Evolutionary conservation across 2,329 filamentous ascomycete species (phyloP).

Genomic region (Fusarium gaditjirri): DNA sequence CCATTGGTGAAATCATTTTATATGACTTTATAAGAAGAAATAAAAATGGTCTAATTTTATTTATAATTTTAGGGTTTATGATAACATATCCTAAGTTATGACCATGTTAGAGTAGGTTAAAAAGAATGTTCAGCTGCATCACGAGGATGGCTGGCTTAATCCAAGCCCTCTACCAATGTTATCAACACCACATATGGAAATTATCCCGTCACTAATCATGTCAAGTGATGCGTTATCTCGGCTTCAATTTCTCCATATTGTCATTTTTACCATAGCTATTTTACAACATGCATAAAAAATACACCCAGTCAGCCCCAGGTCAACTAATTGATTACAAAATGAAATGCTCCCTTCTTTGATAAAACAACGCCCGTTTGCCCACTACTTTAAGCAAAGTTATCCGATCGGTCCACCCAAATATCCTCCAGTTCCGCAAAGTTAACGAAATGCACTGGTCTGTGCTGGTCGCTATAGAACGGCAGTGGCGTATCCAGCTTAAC

Average conservation of each 20-base stretch:
- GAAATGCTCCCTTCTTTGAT: constrained; percentile 18
- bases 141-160: background rate
- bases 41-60: background rate
- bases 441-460: constrained; percentile 94
- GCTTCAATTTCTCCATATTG: constrained; percentile 21
- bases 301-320: constrained; percentile 15
- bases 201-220: constrained; percentile 5
- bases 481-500: constrained; percentile 94
- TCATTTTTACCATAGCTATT: constrained; percentile 24
- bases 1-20: background rate
- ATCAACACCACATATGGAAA: constrained; percentile 31
- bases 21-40: background rate
- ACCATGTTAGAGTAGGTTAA: background rate
- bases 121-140: background rate
- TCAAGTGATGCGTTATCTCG: constrained; percentile 1
- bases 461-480: constrained; percentile 90
- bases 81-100: background rate
- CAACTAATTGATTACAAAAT: constrained; percentile 34
- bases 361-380: constrained; percentile 40
- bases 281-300: constrained; percentile 34
- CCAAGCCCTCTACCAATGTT: background rate
- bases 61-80: background rate
- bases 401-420: constrained; percentile 90
- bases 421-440: constrained; percentile 98
- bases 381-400: constrained; percentile 83